These are phyloP conservation scores for Rhodotorula diobovata DNA, from an alignment of 768 basidiomycete species.

Conservation along the genomic window DNA sequence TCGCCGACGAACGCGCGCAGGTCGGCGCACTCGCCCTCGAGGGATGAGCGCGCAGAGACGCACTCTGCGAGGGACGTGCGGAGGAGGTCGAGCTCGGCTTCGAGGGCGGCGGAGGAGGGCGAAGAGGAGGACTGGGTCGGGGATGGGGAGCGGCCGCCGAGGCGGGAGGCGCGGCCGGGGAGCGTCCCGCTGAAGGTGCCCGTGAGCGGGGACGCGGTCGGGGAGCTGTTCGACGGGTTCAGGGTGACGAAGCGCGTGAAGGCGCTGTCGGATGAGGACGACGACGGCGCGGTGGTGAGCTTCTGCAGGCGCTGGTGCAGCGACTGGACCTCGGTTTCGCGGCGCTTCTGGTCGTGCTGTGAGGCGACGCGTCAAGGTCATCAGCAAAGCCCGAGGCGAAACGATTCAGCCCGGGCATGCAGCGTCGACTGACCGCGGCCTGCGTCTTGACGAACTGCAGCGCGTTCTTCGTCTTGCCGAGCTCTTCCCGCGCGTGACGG, in stretches of 20 bases:
- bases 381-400: neutral
- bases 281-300: slow-evolving; percentile 8
- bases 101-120: neutral
- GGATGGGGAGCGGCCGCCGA: neutral
- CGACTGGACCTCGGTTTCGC: slow-evolving; percentile 15
- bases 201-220: neutral
- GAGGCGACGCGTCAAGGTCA: too few relatives aligned
- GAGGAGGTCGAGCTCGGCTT: slow-evolving; percentile 14
- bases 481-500: slow-evolving; percentile 12
- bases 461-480: slow-evolving; percentile 19
- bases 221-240: neutral
- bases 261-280: slow-evolving; percentile 8
- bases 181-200: neutral
- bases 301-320: slow-evolving; percentile 20
- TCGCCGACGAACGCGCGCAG: slow-evolving; percentile 22
- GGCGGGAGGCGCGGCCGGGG: neutral
- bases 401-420: neutral
- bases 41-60: neutral
- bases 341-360: slow-evolving; percentile 31
- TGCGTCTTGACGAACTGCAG: slow-evolving; percentile 31
- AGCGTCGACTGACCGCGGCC: neutral
- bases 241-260: slow-evolving; percentile 18
- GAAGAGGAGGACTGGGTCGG: neutral
- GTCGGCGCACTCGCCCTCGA: slow-evolving; percentile 3
- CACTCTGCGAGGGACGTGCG: neutral